Conservation (phyloP, 2,329 filamentous ascomycete genomes). For the Talaromyces islandicus region DNA sequence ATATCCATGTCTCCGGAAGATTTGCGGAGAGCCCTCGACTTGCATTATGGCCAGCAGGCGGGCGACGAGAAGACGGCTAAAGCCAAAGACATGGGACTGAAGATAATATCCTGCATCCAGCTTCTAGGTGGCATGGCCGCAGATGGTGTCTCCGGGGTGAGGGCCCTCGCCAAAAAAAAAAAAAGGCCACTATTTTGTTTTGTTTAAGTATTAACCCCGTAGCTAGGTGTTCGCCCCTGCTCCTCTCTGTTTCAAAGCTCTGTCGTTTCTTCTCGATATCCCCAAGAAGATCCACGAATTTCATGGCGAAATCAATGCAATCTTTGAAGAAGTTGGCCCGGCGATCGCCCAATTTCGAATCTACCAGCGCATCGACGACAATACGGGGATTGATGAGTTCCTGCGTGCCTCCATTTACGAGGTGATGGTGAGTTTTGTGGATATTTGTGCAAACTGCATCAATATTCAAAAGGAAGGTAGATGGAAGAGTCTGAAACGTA, state of each 20-base stretch:
- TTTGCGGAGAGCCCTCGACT: background rate
- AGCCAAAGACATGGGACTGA: background rate
- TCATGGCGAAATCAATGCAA: background rate
- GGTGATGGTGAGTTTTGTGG: background rate
- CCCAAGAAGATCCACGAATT: background rate
- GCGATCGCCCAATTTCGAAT: background rate
- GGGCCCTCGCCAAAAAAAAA: no score
- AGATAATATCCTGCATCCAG: background rate
- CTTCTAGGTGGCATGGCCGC: background rate
- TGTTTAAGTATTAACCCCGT: background rate
- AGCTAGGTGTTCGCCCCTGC: background rate
- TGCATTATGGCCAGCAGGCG: background rate
- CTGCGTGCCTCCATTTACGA: background rate
- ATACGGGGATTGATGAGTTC: background rate
- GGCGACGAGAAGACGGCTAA: background rate
- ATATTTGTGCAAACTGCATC: slow-evolving; percentile 1
- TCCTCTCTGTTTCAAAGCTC: background rate
- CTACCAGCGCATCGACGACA: background rate
- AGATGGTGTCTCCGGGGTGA: background rate
- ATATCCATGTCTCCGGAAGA: background rate
- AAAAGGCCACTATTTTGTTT: no score
- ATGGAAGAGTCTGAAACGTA: slow-evolving; percentile 1
- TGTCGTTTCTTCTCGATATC: background rate
- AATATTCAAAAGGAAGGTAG: background rate
- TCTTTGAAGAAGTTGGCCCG: background rate